Evolutionary conservation across 768 basidiomycete genomes (phyloP).

Genomic region (Psilocybe azurescens): DNA sequence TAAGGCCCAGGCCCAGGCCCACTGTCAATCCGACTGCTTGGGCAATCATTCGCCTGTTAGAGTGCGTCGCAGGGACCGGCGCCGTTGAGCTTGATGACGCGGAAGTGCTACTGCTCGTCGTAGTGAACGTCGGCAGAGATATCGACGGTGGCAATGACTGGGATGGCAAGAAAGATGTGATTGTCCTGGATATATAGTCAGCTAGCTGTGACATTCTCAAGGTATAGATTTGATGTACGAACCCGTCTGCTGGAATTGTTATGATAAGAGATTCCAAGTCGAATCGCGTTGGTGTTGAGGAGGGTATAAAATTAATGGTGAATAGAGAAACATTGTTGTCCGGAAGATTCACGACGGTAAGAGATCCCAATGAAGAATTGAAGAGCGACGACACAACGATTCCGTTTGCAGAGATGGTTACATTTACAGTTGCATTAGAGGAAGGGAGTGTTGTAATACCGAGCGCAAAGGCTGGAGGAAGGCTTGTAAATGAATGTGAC

Average conservation of each 20-base stretch:
- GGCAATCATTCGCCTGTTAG: conserved; percentile 29
- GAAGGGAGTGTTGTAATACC: conserved; percentile 46
- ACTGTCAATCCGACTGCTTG: conserved; percentile 41
- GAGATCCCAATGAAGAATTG: conserved; percentile 45
- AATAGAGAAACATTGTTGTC: conserved; percentile 46
- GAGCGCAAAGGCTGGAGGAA: conserved; percentile 43
- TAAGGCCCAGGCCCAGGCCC: conserved; percentile 38
- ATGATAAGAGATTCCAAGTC: conserved; percentile 21
- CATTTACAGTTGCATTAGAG: conserved; percentile 58
- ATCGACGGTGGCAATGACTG: conserved; percentile 39
- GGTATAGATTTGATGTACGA: conserved; percentile 3
- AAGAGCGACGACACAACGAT: conserved; percentile 37
- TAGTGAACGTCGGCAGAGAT: conserved; percentile 38
- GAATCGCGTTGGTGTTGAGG: conserved; percentile 23
- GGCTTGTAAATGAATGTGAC: neutral
- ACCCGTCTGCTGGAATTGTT: conserved; percentile 20
- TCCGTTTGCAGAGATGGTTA: conserved; percentile 50
- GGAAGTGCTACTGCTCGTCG: conserved; percentile 19
- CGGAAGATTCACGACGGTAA: conserved; percentile 43
- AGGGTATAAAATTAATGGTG: conserved; percentile 34
- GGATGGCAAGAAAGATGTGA: conserved; percentile 23
- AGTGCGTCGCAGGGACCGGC: neutral
- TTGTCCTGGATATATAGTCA: conserved; percentile 10
- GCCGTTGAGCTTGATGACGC: conserved; percentile 14
- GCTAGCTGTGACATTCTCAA: neutral